A percentile compares a stretch with the other conserved stretches of the same genome.
These are phyloP conservation scores for Calocera viscosa DNA, from an alignment of 768 basidiomycete species.

Conservation along the genomic window DNA sequence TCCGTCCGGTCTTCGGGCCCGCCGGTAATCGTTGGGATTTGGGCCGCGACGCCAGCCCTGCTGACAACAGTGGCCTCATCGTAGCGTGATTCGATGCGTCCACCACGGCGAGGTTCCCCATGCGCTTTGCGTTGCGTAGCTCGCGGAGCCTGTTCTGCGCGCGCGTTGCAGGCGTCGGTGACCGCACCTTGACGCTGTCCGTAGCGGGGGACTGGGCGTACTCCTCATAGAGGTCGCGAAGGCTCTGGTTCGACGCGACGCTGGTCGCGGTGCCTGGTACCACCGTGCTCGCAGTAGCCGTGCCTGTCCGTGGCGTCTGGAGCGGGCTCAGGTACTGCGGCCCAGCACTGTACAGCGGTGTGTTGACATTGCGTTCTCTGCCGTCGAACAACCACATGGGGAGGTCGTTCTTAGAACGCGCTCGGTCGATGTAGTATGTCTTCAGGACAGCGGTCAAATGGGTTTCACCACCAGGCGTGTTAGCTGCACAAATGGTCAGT, in stretches of 20 bases:
- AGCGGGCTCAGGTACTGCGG: background rate
- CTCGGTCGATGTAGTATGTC: conserved; percentile 52
- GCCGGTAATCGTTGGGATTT: conserved; percentile 1
- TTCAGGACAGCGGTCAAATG: conserved; percentile 54
- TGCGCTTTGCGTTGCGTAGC: conserved; percentile 40
- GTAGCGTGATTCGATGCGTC: background rate
- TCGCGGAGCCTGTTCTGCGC: conserved; percentile 36
- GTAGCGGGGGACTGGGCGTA: background rate
- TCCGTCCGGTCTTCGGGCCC: conserved; percentile 6
- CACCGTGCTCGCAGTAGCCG: background rate
- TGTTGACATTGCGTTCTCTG: conserved; percentile 36
- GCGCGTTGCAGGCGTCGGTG: background rate
- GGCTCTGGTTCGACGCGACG: background rate
- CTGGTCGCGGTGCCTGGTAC: background rate
- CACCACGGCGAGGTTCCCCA: background rate
- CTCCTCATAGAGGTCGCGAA: background rate
- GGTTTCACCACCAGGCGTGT: conserved; percentile 45
- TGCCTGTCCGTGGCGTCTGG: background rate
- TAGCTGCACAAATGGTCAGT: conserved; percentile 27
- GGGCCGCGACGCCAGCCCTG: conserved; percentile 2
- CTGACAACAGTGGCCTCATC: conserved; percentile 8
- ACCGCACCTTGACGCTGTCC: background rate
- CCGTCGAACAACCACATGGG: conserved; percentile 56
- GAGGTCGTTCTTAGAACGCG: conserved; percentile 43
- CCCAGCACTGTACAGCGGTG: background rate